These are phyloP conservation scores for Saccharomycopsis babjevae DNA, from an alignment of 805 yeast genomes.

Conservation along the genomic window DNA sequence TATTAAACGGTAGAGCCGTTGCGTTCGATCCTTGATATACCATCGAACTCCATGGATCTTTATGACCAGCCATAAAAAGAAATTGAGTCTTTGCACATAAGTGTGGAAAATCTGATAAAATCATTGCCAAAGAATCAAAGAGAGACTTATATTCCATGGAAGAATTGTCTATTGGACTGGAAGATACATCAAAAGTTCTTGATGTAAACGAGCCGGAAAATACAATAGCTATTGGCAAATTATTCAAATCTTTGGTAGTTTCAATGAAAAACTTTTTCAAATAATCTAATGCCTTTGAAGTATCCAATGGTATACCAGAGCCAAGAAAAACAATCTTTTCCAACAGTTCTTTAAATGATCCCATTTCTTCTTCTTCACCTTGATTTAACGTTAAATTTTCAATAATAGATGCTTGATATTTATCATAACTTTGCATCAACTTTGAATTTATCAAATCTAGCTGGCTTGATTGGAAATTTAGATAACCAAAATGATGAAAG, in stretches of 20 bases:
- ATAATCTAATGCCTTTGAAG: conserved; percentile 47
- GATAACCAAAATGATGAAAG: conserved; percentile 61
- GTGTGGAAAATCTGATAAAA: conserved; percentile 49
- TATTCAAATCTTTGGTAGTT: conserved; percentile 37
- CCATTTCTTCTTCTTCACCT: background rate
- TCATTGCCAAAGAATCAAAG: conserved; percentile 64
- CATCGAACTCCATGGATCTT: conserved; percentile 87
- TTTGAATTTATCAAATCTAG: conserved; percentile 8
- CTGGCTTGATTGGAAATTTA: conserved; percentile 43
- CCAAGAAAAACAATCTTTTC: conserved; percentile 68
- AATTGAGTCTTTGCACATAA: conserved; percentile 46
- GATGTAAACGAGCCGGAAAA: conserved; percentile 76
- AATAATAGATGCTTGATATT: background rate
- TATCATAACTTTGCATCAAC: background rate
- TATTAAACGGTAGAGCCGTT: conserved; percentile 59
- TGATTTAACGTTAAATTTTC: background rate
- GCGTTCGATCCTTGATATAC: conserved; percentile 48
- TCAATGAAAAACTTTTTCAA: conserved; percentile 49
- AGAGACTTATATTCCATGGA: conserved; percentile 50
- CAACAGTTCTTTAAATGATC: background rate
- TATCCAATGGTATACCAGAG: conserved; percentile 59
- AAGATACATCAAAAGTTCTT: conserved; percentile 48
- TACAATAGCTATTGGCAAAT: conserved; percentile 56
- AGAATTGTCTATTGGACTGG: conserved; percentile 38
- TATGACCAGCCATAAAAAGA: conserved; percentile 75